These are phyloP conservation scores for Thermomucor indicae-seudaticae DNA, from an alignment of 371 early-diverging fungal species.

Conservation along the genomic window DNA sequence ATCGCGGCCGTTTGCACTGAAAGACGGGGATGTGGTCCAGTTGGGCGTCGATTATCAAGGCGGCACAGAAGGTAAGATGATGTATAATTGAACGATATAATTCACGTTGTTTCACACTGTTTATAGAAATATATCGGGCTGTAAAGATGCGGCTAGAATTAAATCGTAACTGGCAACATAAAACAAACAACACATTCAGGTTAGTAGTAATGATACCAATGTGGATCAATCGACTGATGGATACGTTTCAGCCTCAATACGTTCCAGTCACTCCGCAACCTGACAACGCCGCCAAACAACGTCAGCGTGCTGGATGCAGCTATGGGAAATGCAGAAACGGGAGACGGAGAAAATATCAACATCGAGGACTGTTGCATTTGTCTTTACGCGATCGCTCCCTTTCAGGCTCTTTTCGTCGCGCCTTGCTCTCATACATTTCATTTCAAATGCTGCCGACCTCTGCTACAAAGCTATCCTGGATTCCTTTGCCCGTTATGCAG, in stretches of 20 bases:
- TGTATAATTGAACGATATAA: too few relatives aligned
- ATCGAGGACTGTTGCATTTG: slow-evolving; percentile 90
- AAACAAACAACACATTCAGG: slow-evolving; percentile 21
- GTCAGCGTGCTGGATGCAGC: slow-evolving; percentile 23
- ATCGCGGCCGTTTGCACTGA: slow-evolving; percentile 64
- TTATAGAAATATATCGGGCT: slow-evolving; percentile 21
- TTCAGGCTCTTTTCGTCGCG: slow-evolving; percentile 88
- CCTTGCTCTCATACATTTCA: slow-evolving; percentile 93
- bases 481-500: slow-evolving; percentile 93
- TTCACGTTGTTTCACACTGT: neutral
- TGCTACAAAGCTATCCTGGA: slow-evolving; percentile 53
- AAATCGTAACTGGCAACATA: slow-evolving; percentile 14
- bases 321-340: neutral
- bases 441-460: slow-evolving; percentile 81
- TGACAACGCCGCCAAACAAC: slow-evolving; percentile 33
- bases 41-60: slow-evolving; percentile 88
- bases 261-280: slow-evolving; percentile 29
- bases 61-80: slow-evolving; percentile 69
- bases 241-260: slow-evolving; percentile 27
- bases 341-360: slow-evolving; percentile 6
- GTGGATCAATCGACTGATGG: too few relatives aligned
- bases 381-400: slow-evolving; percentile 77
- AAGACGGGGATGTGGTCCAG: slow-evolving; percentile 79
- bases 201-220: slow-evolving; percentile 3
- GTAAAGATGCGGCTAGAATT: slow-evolving; percentile 25